phyloP scores from a whole-genome alignment of 1,139 yeast species.

The Suhomyces coccinellae region DNA sequence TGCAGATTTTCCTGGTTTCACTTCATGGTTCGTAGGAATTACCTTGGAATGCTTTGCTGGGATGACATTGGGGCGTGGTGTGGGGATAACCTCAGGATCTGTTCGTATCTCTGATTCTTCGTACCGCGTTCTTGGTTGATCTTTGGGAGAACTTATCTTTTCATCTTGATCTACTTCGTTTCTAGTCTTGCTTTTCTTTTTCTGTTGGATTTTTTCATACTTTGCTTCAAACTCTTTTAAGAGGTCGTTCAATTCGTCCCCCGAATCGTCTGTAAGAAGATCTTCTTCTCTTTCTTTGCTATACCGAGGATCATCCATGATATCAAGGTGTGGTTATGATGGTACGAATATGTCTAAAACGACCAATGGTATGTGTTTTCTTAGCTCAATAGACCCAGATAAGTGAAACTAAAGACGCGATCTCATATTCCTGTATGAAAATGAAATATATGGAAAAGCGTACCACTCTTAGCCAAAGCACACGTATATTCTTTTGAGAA shows the following conservation, averaged over 20 bases:
- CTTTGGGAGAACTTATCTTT: too few relatives aligned
- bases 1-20: background rate
- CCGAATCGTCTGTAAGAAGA: conserved; percentile 25
- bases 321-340: too few relatives aligned
- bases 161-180: too few relatives aligned
- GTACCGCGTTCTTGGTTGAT: too few relatives aligned
- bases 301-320: conserved; percentile 26
- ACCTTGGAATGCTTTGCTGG: background rate
- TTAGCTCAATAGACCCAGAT: too few relatives aligned
- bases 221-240: conserved; percentile 24
- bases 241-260: conserved; percentile 25
- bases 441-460: background rate
- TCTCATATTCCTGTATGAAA: conserved; percentile 1
- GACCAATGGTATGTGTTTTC: too few relatives aligned
- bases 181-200: conserved; percentile 10
- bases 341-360: too few relatives aligned
- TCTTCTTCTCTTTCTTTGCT: conserved; percentile 15
- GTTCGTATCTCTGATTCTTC: too few relatives aligned
- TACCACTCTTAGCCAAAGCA: conserved; percentile 1
- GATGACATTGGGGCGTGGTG: background rate
- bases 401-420: background rate
- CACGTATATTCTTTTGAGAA: conserved; percentile 2
- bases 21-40: too few relatives aligned
- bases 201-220: conserved; percentile 19
- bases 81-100: too few relatives aligned